A percentile compares a stretch with the other conserved stretches of the same genome.
Evolutionary conservation across 192 early-diverging fungal species (phyloP).

Genomic region (Coemansia sp.): DNA sequence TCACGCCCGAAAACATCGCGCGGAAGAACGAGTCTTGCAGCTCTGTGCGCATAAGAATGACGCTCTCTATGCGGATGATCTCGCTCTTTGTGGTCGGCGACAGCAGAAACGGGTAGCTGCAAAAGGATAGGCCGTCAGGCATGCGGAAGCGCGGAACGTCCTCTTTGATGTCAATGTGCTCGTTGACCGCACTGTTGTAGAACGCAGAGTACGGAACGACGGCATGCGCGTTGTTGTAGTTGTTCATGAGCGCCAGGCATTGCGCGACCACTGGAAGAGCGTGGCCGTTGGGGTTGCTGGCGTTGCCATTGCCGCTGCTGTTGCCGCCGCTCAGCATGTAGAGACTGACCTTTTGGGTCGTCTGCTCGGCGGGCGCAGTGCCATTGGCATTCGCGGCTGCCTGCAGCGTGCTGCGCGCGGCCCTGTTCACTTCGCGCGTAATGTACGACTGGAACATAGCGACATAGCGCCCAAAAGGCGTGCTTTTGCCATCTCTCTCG

Average conservation of each 20-base stretch:
- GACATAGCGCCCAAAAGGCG: slow-evolving; percentile 24
- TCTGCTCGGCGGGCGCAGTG: slow-evolving; percentile 10
- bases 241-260: slow-evolving; percentile 52
- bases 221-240: slow-evolving; percentile 58
- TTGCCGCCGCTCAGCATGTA: slow-evolving; percentile 18
- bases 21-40: slow-evolving; percentile 77
- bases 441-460: slow-evolving; percentile 39
- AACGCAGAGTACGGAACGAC: slow-evolving; percentile 62
- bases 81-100: slow-evolving; percentile 71
- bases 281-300: slow-evolving; percentile 18
- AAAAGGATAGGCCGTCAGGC: slow-evolving; percentile 66
- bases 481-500: background rate
- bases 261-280: slow-evolving; percentile 32
- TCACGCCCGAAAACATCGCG: slow-evolving; percentile 71
- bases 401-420: slow-evolving; percentile 13
- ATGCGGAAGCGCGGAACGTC: slow-evolving; percentile 71
- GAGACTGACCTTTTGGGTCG: slow-evolving; percentile 33
- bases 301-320: slow-evolving; percentile 17
- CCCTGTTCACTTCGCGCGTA: slow-evolving; percentile 28
- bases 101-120: slow-evolving; percentile 72
- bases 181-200: slow-evolving; percentile 69
- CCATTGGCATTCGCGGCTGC: background rate
- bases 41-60: slow-evolving; percentile 63
- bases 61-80: slow-evolving; percentile 69
- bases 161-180: slow-evolving; percentile 71